phyloP scores from a whole-genome alignment of 768 basidiomycete species.

The Lactifluus hygrophoroides region DNA sequence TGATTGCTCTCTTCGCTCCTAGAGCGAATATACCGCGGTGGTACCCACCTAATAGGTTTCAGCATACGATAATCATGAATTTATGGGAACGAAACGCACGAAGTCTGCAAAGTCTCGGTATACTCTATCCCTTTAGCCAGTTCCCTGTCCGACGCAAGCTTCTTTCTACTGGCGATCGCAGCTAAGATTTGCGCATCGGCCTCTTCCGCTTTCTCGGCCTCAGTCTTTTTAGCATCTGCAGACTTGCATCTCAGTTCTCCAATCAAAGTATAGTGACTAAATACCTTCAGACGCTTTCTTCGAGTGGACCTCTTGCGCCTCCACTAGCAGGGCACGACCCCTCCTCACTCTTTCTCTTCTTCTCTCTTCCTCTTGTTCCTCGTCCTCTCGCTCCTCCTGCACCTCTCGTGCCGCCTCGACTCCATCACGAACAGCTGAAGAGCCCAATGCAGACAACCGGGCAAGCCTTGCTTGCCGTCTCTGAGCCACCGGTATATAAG shows the following conservation, averaged over 20 bases:
- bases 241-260: background rate
- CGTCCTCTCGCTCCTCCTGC: constrained; percentile 54
- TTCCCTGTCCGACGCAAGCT: constrained; percentile 88
- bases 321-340: constrained; percentile 81
- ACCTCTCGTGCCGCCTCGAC: constrained; percentile 47
- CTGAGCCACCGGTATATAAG: constrained; percentile 83
- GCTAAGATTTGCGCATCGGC: constrained; percentile 85
- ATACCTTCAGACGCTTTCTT: constrained; percentile 75
- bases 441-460: constrained; percentile 57
- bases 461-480: constrained; percentile 74
- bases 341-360: constrained; percentile 66
- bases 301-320: constrained; percentile 92
- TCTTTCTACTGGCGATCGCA: constrained; percentile 84
- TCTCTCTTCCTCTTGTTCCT: constrained; percentile 70
- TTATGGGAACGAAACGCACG: constrained; percentile 40
- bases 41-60: constrained; percentile 65
- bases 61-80: background rate
- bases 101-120: constrained; percentile 73
- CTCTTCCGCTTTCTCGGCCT: constrained; percentile 78
- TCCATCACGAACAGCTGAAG: constrained; percentile 44
- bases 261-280: constrained; percentile 12
- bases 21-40: constrained; percentile 76
- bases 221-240: constrained; percentile 79
- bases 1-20: constrained; percentile 60
- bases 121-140: constrained; percentile 90